These are phyloP conservation scores for Oryza meridionalis DNA, from an alignment of 176 grass and related monocot species.

Conservation along the genomic window DNA sequence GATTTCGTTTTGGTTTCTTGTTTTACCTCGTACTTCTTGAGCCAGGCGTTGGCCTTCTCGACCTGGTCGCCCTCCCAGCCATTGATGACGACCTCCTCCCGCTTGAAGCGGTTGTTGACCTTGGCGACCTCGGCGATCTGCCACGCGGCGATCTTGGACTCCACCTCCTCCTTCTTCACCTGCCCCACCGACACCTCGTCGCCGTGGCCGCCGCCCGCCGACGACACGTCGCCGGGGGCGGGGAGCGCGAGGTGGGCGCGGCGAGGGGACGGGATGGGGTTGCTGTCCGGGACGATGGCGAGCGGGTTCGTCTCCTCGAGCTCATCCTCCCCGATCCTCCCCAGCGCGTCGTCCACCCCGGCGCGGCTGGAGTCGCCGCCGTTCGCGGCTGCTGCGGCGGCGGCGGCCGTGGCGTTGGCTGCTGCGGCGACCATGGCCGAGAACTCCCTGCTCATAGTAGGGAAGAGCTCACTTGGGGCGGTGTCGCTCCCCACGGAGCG, in stretches of 20 bases:
- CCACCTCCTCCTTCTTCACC: constrained; percentile 94
- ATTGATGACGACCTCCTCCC: constrained; percentile 91
- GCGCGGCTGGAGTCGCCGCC: constrained; percentile 19
- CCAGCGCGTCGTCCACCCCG: constrained; percentile 28
- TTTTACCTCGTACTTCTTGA: constrained; percentile 93
- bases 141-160: constrained; percentile 96
- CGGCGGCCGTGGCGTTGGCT: constrained; percentile 46
- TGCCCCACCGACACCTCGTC: constrained; percentile 58
- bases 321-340: constrained; percentile 68
- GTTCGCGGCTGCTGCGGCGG: not conserved
- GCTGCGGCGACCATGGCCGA: constrained; percentile 79
- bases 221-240: not conserved
- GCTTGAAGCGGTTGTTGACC: constrained; percentile 94
- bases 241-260: constrained; percentile 26
- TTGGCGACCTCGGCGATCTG: constrained; percentile 91
- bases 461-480: constrained; percentile 62
- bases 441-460: constrained; percentile 73
- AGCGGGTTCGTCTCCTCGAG: constrained; percentile 93
- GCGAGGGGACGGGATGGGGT: constrained; percentile 87
- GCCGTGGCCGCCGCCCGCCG: not conserved
- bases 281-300: constrained; percentile 79
- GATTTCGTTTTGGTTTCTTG: not conserved
- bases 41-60: constrained; percentile 74
- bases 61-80: constrained; percentile 87
- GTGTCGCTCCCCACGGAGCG: constrained; percentile 69